These are phyloP conservation scores for Hypomontagnella submonticulosa DNA, from an alignment of 495 filamentous ascomycete species.

Conservation along the genomic window DNA sequence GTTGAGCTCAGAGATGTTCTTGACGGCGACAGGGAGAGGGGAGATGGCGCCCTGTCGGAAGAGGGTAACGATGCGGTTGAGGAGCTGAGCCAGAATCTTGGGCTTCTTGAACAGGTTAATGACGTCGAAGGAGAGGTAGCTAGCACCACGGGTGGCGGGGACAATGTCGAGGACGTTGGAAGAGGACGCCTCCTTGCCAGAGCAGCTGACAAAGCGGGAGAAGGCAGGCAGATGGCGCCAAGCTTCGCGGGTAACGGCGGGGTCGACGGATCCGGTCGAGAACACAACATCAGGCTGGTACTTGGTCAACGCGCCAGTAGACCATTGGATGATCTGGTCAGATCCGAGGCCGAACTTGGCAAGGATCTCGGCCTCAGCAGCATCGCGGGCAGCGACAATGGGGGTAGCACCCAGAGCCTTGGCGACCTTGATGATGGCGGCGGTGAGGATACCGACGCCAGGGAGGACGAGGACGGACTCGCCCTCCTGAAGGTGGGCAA, in stretches of 20 bases:
- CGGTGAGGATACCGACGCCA: constrained; percentile 46
- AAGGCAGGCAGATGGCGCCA: constrained; percentile 58
- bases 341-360: constrained; percentile 50
- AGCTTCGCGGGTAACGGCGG: constrained; percentile 29
- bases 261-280: constrained; percentile 40
- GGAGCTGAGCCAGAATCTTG: not conserved
- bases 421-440: constrained; percentile 56
- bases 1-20: constrained; percentile 22
- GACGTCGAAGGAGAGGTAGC: constrained; percentile 37
- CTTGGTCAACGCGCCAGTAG: constrained; percentile 30
- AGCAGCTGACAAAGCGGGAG: constrained; percentile 66
- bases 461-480: constrained; percentile 33
- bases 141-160: constrained; percentile 30
- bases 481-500: constrained; percentile 25
- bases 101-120: constrained; percentile 33
- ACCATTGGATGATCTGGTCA: constrained; percentile 51
- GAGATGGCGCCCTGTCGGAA: constrained; percentile 3
- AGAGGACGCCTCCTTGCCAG: constrained; percentile 55
- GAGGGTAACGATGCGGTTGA: not conserved
- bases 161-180: constrained; percentile 28
- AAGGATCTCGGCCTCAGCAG: not conserved
- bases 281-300: constrained; percentile 47
- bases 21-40: constrained; percentile 5
- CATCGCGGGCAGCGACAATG: constrained; percentile 44
- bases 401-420: constrained; percentile 54